These are phyloP conservation scores for Diplosphaera chodatii DNA, from an alignment of 139 green algal genomes.

Conservation along the genomic window DNA sequence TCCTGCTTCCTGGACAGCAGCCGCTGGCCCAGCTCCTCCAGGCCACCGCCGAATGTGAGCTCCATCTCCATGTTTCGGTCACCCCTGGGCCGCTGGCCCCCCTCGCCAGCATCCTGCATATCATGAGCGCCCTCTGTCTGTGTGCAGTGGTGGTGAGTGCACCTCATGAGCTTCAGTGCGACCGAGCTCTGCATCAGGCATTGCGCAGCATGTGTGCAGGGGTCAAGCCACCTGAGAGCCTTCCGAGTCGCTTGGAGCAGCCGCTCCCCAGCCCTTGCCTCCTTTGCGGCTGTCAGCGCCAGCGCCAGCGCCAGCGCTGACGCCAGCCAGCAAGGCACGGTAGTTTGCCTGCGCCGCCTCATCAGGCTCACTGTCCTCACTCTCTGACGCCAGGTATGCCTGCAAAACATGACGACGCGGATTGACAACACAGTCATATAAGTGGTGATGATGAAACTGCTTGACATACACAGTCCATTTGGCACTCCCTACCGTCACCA, in stretches of 20 bases:
- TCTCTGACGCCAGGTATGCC: slow-evolving; percentile 32
- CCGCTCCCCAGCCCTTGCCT: slow-evolving; percentile 50
- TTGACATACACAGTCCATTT: too few relatives aligned
- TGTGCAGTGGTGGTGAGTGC: too few relatives aligned
- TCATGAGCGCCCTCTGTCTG: too few relatives aligned
- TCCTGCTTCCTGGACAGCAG: slow-evolving; percentile 63
- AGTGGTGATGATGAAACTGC: too few relatives aligned
- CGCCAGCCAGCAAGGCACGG: slow-evolving; percentile 22
- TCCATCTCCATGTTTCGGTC: slow-evolving; percentile 57
- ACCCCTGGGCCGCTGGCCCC: not conserved
- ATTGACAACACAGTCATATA: too few relatives aligned
- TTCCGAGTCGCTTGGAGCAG: slow-evolving; percentile 3
- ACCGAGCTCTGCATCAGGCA: too few relatives aligned
- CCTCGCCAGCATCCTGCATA: slow-evolving; percentile 7
- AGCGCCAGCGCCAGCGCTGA: too few relatives aligned
- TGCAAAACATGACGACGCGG: too few relatives aligned
- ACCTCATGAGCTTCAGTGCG: too few relatives aligned
- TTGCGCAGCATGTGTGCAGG: too few relatives aligned
- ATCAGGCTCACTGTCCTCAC: slow-evolving; percentile 23
- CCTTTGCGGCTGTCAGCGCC: slow-evolving; percentile 41
- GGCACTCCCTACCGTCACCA: too few relatives aligned
- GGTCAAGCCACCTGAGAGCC: too few relatives aligned
- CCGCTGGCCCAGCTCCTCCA: slow-evolving; percentile 68
- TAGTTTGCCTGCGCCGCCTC: slow-evolving; percentile 29
- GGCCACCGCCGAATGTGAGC: slow-evolving; percentile 61